phyloP scores from a whole-genome alignment of 441 rosid genomes.

The Bruguiera hainesii region DNA sequence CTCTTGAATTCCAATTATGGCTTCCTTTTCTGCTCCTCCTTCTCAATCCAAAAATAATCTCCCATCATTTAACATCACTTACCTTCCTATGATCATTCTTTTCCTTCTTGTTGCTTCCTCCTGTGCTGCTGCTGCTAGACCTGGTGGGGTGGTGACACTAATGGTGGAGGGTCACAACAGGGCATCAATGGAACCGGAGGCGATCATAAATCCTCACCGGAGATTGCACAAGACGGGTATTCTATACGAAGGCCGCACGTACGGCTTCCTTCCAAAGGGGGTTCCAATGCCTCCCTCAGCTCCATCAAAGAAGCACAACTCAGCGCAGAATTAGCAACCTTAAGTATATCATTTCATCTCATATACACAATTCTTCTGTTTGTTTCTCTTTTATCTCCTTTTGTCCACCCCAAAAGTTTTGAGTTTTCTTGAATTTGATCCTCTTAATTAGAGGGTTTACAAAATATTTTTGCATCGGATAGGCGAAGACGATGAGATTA shows the following conservation, averaged over 20 bases:
- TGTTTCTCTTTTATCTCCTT: background rate
- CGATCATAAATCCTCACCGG: conserved; percentile 20
- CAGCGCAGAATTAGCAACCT: conserved; percentile 23
- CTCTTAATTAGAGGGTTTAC: conserved; percentile 2
- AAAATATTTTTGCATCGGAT: conserved; percentile 3
- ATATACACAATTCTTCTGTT: too few relatives aligned
- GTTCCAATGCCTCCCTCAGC: conserved; percentile 71
- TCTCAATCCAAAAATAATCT: background rate
- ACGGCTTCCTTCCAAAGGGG: conserved; percentile 77
- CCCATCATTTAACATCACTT: conserved; percentile 22
- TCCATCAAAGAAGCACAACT: conserved; percentile 81
- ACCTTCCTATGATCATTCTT: conserved; percentile 24
- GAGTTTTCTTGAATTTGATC: conserved; percentile 10
- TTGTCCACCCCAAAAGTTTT: background rate
- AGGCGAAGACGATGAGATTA: conserved; percentile 11
- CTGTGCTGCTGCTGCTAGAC: conserved; percentile 35
- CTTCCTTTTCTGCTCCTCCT: conserved; percentile 13
- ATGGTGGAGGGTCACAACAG: conserved; percentile 3
- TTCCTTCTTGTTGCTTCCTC: conserved; percentile 26
- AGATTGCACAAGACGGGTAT: conserved; percentile 38
- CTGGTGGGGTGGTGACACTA: conserved; percentile 20
- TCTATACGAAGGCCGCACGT: conserved; percentile 32
- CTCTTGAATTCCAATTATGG: conserved; percentile 8
- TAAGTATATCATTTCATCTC: conserved; percentile 3
- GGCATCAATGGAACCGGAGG: conserved; percentile 2